Evolutionary conservation across 2,329 filamentous ascomycete species (phyloP), one percentile per base, ranked within the genome.

Genomic region (Fusarium beomiforme): DNA sequence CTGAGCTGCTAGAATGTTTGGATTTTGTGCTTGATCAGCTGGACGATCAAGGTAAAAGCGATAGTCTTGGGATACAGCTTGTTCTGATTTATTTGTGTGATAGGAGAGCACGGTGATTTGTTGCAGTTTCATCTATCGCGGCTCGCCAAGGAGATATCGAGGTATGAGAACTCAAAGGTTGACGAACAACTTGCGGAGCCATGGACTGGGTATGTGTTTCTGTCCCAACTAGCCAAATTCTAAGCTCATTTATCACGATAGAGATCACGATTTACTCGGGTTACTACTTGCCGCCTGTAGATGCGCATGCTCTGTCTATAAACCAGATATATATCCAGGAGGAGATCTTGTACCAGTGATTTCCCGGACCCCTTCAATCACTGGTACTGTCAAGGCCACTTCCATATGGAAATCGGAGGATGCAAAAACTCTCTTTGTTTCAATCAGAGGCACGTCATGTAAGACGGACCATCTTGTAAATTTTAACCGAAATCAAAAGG

Each of bases 391-490:
- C 9, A 76, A 76, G 41, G 72, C 73, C 7, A 59, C 68, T 4
- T 75, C 73, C 1, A 69, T 75, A 31, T 76, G 73, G 72, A 73
- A 70, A 26, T 47, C 53, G 4, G 58, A 59, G 5, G 41, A 64
- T 10, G 54, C 42, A 6, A 67, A 67, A 3, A 61, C 67, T 1
- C 24, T 76, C 2, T 64, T 75, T 41, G 67, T 76, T 6, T 67
- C 73, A 9, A 58, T 76, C 13, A 54, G 73, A 23, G 75, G 75
- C 0, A 75, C 75, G 3, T 69, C 72, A 0, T 67, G 65, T 34
- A 56, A 59, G 29, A 49, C 69, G 4, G 75, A 76, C 26, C 73
- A 76, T 37, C 71, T 75, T 54, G 75, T 76, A 5, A 76, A 76
- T 36, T 56, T 75, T 19, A 75, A 76, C 19, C 43, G 58, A 8